phyloP scores from a whole-genome alignment of 495 filamentous ascomycete genomes.

The Penicillium paradoxum region DNA sequence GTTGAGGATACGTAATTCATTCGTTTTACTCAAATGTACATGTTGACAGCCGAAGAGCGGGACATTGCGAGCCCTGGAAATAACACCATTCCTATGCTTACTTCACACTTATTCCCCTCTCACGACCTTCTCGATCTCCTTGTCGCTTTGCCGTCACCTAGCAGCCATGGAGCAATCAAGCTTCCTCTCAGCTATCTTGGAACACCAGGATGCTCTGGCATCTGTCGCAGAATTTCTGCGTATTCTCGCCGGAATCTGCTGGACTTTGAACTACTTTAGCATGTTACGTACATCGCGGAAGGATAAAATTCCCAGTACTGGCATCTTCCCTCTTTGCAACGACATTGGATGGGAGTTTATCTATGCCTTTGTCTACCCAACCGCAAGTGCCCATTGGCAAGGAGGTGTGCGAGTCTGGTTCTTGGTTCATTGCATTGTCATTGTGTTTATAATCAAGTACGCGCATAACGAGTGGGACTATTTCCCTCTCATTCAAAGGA shows the following conservation, averaged over 20 bases:
- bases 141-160: neutral
- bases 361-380: neutral
- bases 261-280: constrained; percentile 2
- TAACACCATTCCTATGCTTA: neutral
- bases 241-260: neutral
- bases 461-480: neutral
- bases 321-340: neutral
- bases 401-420: neutral
- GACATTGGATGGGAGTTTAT: constrained; percentile 1
- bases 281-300: neutral
- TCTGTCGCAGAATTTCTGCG: neutral
- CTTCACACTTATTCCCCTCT: neutral
- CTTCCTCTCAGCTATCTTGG: neutral
- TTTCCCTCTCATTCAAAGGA: neutral
- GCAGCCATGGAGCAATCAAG: neutral
- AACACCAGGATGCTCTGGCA: neutral
- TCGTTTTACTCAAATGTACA: no score
- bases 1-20: no score
- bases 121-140: neutral
- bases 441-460: neutral
- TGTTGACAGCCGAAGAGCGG: no score
- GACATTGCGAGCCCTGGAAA: no score
- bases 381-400: constrained; percentile 1
- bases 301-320: neutral
- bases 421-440: neutral